Evolutionary conservation across 768 basidiomycete genomes (phyloP).

Genomic region (Cystobasidium onofrii): DNA sequence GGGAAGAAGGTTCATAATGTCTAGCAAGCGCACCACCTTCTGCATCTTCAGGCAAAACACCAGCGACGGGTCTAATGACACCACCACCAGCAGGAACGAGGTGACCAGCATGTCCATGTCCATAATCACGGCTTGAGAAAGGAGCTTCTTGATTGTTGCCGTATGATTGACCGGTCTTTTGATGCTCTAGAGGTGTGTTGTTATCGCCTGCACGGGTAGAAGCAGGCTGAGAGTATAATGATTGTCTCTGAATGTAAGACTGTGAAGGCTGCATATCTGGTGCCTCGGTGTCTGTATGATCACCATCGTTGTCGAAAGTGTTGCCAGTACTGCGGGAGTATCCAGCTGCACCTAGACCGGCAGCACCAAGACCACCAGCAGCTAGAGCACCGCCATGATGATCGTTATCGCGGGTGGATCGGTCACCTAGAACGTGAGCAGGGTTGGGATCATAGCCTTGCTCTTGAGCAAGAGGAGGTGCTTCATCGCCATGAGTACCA

Average conservation of each 20-base stretch:
- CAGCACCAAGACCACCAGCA: neutral
- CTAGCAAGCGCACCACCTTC: neutral
- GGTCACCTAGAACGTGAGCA: neutral
- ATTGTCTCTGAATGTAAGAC: conserved; percentile 6
- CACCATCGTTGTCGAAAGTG: neutral
- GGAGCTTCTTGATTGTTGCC: neutral
- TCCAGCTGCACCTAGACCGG: neutral
- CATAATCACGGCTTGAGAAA: neutral
- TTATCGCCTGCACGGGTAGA: neutral
- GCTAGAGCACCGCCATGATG: neutral
- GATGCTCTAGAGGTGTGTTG: neutral
- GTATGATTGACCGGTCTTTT: neutral
- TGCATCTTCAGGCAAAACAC: neutral
- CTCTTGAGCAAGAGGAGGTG: neutral
- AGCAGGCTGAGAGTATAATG: neutral
- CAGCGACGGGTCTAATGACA: neutral
- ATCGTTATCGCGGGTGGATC: neutral
- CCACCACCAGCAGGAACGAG: conserved; percentile 4
- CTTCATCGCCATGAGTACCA: neutral
- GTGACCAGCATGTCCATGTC: neutral
- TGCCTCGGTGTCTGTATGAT: neutral
- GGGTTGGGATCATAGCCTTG: neutral
- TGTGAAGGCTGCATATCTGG: conserved; percentile 8
- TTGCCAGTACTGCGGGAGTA: neutral
- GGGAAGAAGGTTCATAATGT: neutral